Evolutionary conservation across 352 stramenopile species (phyloP), one percentile per base, ranked within the genome.

Genomic region (Globisporangium heterothallicum): DNA sequence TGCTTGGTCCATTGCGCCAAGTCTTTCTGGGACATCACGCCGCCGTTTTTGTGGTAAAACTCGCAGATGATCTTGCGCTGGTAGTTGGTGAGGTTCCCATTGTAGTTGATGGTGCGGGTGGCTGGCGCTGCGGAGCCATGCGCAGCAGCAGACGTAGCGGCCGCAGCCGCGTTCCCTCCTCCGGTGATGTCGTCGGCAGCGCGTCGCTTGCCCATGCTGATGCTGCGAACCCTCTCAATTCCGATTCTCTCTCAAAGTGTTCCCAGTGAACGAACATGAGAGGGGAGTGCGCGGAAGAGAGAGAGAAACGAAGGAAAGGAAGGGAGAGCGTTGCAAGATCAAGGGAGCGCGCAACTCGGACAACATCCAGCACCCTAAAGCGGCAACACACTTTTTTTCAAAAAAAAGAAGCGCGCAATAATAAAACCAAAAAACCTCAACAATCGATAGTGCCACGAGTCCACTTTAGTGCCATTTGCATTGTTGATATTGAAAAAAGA

Each of bases 21-120:
- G 62, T 93, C 82, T 60, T 93, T 93, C 56, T 93, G 82, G 38
- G 78, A 88, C 77, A 93, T 93, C 25, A 88, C 69, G 21, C 77
- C 80, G 53, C 78, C 77, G 46, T 63, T 88, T 59, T 86, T 86
- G 26, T 77, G 72, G 67, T 91, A 88, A 49, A 88, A 88, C 62
- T 91, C 80, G 63, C 80, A 91, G 55, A 91, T 88, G 53, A 86
- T 56, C 45, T 91, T 91, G 61, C 80, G 75, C 65, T 91, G 80
- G 66, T 84, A 80, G 65, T 91, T 91, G 50, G 80, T 91, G 18
- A 91, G 67, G 59, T 91, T 88, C 13, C 80, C 80, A 46, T 91
- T 88, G 42, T 75, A 78, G n/a, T 42, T 48, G 44, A 19, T 43
- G 42, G 36, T 30, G 21, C 18, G 14, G 22, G 40, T 21, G 25